These are phyloP conservation scores for Fraxinus angustifolia DNA, from an alignment of 305 asterid species.

Conservation along the genomic window DNA sequence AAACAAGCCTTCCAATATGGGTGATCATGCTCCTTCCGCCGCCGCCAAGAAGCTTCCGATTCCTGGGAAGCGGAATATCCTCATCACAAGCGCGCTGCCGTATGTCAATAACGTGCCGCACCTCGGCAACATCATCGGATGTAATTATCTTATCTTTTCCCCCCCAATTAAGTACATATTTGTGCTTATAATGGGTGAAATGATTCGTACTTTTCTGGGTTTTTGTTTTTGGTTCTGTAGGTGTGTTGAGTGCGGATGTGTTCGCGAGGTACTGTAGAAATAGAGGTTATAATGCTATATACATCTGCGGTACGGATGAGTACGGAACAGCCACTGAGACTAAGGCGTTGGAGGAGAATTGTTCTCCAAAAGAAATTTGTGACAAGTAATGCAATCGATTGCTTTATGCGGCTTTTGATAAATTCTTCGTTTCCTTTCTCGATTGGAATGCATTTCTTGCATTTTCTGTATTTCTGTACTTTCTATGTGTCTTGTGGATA, in stretches of 20 bases:
- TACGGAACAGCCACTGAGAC: constrained; percentile 70
- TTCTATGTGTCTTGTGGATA: neutral
- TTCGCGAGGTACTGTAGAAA: constrained; percentile 79
- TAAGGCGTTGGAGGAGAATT: constrained; percentile 63
- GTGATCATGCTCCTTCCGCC: constrained; percentile 34
- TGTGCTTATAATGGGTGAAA: neutral
- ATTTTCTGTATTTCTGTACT: neutral
- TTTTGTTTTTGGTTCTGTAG: constrained; percentile 33
- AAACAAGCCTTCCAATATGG: constrained; percentile 23
- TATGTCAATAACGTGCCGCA: constrained; percentile 95
- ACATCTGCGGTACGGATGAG: constrained; percentile 68
- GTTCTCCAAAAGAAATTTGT: constrained; percentile 61
- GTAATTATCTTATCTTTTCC: constrained; percentile 30
- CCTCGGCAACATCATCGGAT: constrained; percentile 93
- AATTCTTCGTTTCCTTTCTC: neutral
- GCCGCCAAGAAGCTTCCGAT: constrained; percentile 58
- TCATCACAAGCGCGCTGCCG: constrained; percentile 90
- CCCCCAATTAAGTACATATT: neutral
- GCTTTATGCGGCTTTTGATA: neutral
- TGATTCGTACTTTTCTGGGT: neutral
- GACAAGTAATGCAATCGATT: constrained; percentile 42
- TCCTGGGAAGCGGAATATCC: constrained; percentile 70
- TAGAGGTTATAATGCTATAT: constrained; percentile 49
- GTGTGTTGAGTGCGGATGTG: constrained; percentile 96
- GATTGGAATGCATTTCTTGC: neutral